Evolutionary conservation across 2,329 filamentous ascomycete genomes (phyloP).

Genomic region (Penicillium sp.): DNA sequence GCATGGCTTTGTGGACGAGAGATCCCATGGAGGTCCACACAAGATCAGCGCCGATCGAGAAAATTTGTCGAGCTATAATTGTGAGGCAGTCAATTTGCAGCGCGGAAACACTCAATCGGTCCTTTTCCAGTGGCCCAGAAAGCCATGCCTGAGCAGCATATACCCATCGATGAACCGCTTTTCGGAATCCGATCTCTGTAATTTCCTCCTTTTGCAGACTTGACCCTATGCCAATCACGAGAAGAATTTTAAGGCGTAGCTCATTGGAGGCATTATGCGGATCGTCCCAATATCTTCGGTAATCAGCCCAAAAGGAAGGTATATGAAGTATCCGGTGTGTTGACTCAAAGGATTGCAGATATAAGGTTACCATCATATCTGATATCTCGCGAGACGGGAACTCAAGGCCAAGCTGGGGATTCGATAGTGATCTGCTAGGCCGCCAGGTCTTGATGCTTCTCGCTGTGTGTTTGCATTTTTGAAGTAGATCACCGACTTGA

Average conservation of each 20-base stretch:
- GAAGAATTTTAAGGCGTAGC: neutral
- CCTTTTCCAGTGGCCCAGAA: constrained; percentile 30
- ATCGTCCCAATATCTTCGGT: neutral
- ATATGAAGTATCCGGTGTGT: neutral
- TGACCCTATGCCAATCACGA: neutral
- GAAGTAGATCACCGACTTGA: neutral
- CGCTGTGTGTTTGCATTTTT: neutral
- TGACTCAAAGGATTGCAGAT: neutral
- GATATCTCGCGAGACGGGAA: neutral
- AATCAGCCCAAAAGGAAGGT: neutral
- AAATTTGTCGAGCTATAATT: constrained; percentile 16
- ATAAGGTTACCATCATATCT: neutral
- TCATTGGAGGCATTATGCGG: neutral
- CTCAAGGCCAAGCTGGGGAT: neutral
- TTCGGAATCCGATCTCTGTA: neutral
- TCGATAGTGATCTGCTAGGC: neutral
- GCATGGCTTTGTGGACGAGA: neutral
- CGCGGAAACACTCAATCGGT: constrained; percentile 24
- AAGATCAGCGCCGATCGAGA: neutral
- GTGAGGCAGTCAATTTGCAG: constrained; percentile 33
- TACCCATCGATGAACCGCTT: neutral
- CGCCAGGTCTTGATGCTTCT: neutral
- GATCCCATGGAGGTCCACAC: neutral
- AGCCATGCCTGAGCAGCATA: constrained; percentile 30
- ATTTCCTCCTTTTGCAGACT: neutral